A percentile compares a stretch with the other conserved stretches of the same genome.
Conservation (phyloP, 2,329 filamentous ascomycete species). For the Aspergillus hiratsukae region DNA sequence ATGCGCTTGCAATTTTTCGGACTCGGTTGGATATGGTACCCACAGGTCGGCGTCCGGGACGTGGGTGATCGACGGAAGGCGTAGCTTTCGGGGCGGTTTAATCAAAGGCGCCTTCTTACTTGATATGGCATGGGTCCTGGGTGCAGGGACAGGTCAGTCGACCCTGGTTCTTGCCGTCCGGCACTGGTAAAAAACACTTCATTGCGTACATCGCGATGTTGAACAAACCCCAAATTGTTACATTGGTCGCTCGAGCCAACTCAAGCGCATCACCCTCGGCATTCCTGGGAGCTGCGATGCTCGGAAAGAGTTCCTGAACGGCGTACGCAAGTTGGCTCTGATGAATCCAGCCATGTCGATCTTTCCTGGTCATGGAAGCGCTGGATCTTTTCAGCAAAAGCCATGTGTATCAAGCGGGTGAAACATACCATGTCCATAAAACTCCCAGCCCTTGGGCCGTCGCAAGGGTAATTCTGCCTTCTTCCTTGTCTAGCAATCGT, state of each 20-base stretch:
- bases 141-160: slow-evolving; percentile 6
- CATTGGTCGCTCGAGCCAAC: slow-evolving; percentile 11
- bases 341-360: slow-evolving; percentile 27
- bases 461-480: slow-evolving; percentile 26
- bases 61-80: not conserved
- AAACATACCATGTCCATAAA: slow-evolving; percentile 26
- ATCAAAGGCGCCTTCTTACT: slow-evolving; percentile 17
- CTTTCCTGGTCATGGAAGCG: slow-evolving; percentile 28
- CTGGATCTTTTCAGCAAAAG: slow-evolving; percentile 13
- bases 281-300: slow-evolving; percentile 4
- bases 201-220: slow-evolving; percentile 22
- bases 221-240: slow-evolving; percentile 23
- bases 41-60: slow-evolving; percentile 16
- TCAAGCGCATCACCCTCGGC: slow-evolving; percentile 14
- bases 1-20: slow-evolving; percentile 11
- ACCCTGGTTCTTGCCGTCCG: not conserved
- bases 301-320: slow-evolving; percentile 19
- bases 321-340: slow-evolving; percentile 23
- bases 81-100: slow-evolving; percentile 12
- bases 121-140: slow-evolving; percentile 18
- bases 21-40: slow-evolving; percentile 17
- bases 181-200: not conserved
- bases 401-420: not conserved
- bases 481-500: slow-evolving; percentile 24
- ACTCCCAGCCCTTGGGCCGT: slow-evolving; percentile 29